These are phyloP conservation scores for Daldinia decipiens DNA, from an alignment of 495 filamentous ascomycete species.

Conservation along the genomic window DNA sequence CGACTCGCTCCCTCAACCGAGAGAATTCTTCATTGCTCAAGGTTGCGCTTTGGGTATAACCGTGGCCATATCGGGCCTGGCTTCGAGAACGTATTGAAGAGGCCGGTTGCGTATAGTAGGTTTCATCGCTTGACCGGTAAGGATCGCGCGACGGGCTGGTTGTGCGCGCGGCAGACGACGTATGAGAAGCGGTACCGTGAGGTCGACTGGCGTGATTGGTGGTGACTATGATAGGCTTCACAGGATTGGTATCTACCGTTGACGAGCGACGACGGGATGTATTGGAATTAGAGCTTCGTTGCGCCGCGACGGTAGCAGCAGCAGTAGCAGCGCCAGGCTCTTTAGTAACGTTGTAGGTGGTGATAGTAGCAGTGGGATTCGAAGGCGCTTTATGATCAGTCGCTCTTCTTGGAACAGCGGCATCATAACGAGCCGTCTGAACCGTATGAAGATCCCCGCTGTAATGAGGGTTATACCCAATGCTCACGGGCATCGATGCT, in stretches of 20 bases:
- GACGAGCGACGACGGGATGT: conserved; percentile 53
- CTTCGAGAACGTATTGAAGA: conserved; percentile 57
- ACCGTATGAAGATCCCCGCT: conserved; percentile 55
- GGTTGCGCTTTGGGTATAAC: conserved; percentile 48
- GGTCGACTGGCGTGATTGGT: conserved; percentile 48
- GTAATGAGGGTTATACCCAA: conserved; percentile 55
- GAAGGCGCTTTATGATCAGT: conserved; percentile 42
- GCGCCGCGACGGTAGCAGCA: conserved; percentile 3
- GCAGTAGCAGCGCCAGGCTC: conserved; percentile 45
- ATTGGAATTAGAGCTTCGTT: conserved; percentile 56
- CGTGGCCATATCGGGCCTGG: conserved; percentile 44
- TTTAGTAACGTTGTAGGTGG: conserved; percentile 60
- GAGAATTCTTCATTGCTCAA: conserved; percentile 58
- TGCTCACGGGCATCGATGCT: conserved; percentile 56
- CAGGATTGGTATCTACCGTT: conserved; percentile 49
- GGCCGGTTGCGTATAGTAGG: conserved; percentile 63
- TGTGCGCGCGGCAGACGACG: conserved; percentile 48
- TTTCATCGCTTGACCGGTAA: conserved; percentile 61
- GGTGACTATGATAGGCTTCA: conserved; percentile 61
- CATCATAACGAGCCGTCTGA: conserved; percentile 53
- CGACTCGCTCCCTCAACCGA: conserved; percentile 57
- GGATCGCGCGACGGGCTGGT: conserved; percentile 59
- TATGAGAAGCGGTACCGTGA: conserved; percentile 43
- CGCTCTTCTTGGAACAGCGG: conserved; percentile 43
- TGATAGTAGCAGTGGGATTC: conserved; percentile 51